phyloP scores from a whole-genome alignment of 352 stramenopile genomes.

The Globisporangium canariense region DNA sequence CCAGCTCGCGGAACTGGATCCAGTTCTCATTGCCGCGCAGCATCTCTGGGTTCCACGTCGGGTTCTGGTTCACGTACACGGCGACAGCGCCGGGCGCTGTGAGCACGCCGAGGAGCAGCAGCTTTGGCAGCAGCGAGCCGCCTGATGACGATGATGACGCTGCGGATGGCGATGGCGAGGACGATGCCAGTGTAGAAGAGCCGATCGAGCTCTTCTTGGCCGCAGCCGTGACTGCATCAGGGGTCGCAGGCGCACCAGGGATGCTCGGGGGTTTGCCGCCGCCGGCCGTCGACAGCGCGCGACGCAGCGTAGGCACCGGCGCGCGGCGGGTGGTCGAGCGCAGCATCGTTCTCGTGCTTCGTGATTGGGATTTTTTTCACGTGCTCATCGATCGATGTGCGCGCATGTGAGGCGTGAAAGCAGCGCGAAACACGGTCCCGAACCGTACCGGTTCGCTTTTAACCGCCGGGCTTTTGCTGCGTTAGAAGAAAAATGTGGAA shows the following conservation, averaged over 20 bases:
- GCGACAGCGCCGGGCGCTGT: slow-evolving; percentile 45
- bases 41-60: slow-evolving; percentile 65
- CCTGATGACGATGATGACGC: slow-evolving; percentile 26
- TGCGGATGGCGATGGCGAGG: slow-evolving; percentile 13
- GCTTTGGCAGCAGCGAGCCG: slow-evolving; percentile 41
- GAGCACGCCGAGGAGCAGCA: slow-evolving; percentile 49
- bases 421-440: neutral
- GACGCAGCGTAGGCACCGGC: slow-evolving; percentile 5
- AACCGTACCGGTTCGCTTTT: neutral
- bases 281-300: slow-evolving; percentile 3
- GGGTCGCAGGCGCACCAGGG: neutral
- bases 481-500: neutral
- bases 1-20: slow-evolving; percentile 72
- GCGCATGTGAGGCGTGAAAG: neutral
- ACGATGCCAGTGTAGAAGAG: neutral
- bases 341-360: slow-evolving; percentile 4
- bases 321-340: slow-evolving; percentile 10
- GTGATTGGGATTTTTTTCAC: slow-evolving; percentile 1
- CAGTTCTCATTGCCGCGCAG: slow-evolving; percentile 61
- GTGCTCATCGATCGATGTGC: neutral
- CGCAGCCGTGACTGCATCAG: slow-evolving; percentile 10
- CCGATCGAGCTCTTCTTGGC: slow-evolving; percentile 16
- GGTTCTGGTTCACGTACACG: slow-evolving; percentile 77
- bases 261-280: neutral
- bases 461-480: too few relatives aligned